Evolutionary conservation across 345 rosid species (phyloP), one percentile per base, ranked within the genome.

Genomic region (Lagerstroemia speciosa): DNA sequence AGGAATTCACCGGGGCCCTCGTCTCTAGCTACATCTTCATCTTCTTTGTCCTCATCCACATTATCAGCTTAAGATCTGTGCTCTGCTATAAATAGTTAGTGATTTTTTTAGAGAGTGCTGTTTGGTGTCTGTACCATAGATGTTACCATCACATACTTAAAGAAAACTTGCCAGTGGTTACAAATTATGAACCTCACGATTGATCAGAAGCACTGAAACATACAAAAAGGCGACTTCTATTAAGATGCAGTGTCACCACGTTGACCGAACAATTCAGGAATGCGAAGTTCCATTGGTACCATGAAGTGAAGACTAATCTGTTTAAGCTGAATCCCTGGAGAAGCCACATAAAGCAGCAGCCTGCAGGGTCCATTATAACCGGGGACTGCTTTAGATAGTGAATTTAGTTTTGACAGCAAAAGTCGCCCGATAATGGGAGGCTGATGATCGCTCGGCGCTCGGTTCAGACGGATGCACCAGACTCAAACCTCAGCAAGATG

Each of bases 1-100:
- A 29, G 77, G 61, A 69, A 53, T 30, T 55, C 43, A 6, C 72
- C 72, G 0, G 71, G 67, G 36, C 60, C 41, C 24, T 68, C 48
- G 27, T 60, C 33, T 14, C 30, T 36, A 22, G 32, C 24, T 8
- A 37, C 46, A 8, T n/a, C 55, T 1, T 24, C 31, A 19, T 24
- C 65, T 17, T 58, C 52, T 5, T 37, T 62, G 38, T 7, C 52
- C n/a, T 7, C 34, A 31, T 10, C 22, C 37, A 29, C 29, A 52
- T 46, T 31, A 6, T 46, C 70, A 2, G 70, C n/a, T 53, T 48
- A 52, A n/a, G 17, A 50, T 31, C 63, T 1, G 10, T 27, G 2
- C 34, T 10, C 20, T 30, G 34, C 4, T 58, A 19, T 58, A 58
- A 27, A 58, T 58, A 58, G 16, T 27, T 19, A 58, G 33, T 12